Base-by-base conservation (phyloP, 1,139 yeast species). In the Williopsis jadinii region DNA sequence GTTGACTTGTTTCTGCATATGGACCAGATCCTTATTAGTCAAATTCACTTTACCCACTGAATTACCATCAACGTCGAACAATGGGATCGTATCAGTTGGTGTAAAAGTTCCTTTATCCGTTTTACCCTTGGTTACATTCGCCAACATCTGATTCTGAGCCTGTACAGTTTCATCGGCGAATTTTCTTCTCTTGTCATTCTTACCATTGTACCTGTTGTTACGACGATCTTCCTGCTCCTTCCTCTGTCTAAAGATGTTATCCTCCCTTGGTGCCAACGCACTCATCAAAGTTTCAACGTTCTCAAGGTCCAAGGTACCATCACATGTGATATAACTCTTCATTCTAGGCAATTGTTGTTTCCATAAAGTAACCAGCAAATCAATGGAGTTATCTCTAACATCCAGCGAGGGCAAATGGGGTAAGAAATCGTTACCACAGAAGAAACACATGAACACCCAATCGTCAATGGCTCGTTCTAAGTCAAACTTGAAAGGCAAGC, bases 391-490 rank as follows among this genome's bases (percentile, higher is more conserved):
- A 61, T 94, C 97, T 53, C 98, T 77, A 35, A 92, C 97, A 58
- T 92, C 97, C 47, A 94, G 71, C 40, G 95, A 81, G 8, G 99
- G 98, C 51, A 94, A 68, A 64, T 92, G 98, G 2, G 99, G 99
- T 58, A 94, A 70, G 71, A 94, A 94, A 77, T 94, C 99, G 60
- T 94, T 94, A 61, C 99, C 99, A 44, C 92, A 95, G 60, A 94
- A 94, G 68, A 94, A 94, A 73, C 97, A 92, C 90, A 94, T 84
- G 53, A 94, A 94, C 13, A 94, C 90, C 98, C 98, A 94, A 65
- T 94, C 99, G 60, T 94, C 99, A 47, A 94, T 82, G 3, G 97
- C 97, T 44, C 98, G 73, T 64, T 94, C 99, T 46, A 88, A 64
- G 59, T 92, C 97, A 63, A 84, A 88, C 13, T 80, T 75, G 55